Percentiles rank a stretch among this genome's conserved stretches.
Conservation (phyloP, 2,329 filamentous ascomycete genomes). For the Tolypocladium tropicale region DNA sequence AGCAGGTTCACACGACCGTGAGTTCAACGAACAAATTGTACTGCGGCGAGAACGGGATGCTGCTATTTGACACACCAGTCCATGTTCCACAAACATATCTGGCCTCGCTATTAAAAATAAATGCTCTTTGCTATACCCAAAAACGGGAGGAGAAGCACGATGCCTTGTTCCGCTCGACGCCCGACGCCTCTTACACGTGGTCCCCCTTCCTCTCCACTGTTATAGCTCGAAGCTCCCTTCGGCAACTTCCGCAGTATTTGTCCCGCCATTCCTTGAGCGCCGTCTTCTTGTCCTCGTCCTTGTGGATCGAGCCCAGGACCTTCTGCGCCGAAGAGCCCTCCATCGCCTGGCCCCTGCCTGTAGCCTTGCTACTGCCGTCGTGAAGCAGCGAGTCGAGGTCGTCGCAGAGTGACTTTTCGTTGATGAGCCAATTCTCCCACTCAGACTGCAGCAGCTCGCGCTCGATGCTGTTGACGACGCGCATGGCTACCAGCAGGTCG, state of each 20-base stretch:
- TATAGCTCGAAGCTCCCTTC: constrained; percentile 27
- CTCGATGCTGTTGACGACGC: constrained; percentile 83
- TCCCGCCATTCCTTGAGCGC: constrained; percentile 38
- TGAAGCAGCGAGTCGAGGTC: constrained; percentile 41
- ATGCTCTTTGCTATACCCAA: background rate
- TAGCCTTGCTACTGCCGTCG: constrained; percentile 10
- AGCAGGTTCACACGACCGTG: background rate
- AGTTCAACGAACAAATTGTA: background rate
- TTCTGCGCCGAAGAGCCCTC: constrained; percentile 18
- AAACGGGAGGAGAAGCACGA: background rate
- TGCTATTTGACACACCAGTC: background rate
- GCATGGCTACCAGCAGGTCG: constrained; percentile 81
- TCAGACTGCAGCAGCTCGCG: constrained; percentile 75
- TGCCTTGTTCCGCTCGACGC: background rate
- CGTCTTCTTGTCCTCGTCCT: constrained; percentile 21
- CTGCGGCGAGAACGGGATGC: too few species aligned
- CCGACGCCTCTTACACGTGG: constrained; percentile 4
- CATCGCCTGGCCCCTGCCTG: constrained; percentile 8
- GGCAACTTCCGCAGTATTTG: constrained; percentile 47
- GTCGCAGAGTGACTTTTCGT: constrained; percentile 68
- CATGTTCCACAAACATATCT: background rate
- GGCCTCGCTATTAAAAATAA: background rate
- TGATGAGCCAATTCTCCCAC: constrained; percentile 85
- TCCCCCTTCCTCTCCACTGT: constrained; percentile 19
- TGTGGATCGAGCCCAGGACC: constrained; percentile 16